phyloP scores from a whole-genome alignment of 1,284 basidiomycete genomes.

The Omphalotus olearius region DNA sequence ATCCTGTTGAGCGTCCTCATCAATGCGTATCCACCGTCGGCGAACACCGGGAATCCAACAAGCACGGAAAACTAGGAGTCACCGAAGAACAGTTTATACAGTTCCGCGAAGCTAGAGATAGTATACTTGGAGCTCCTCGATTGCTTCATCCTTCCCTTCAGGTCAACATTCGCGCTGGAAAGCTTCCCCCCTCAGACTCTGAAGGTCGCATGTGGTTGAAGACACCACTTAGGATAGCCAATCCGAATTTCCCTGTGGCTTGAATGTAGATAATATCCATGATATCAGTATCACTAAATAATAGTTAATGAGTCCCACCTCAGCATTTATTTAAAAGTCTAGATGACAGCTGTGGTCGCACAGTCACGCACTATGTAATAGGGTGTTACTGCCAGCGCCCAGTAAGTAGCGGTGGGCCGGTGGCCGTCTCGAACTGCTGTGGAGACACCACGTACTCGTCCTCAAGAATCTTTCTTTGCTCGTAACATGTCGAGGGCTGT shows the following conservation, averaged over 20 bases:
- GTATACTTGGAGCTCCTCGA: slow-evolving; percentile 29
- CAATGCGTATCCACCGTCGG: slow-evolving; percentile 31
- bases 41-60: slow-evolving; percentile 31
- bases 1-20: slow-evolving; percentile 25
- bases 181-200: slow-evolving; percentile 26
- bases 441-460: neutral
- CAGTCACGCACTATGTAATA: too few relatives aligned
- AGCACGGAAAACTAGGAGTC: slow-evolving; percentile 29
- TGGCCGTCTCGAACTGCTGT: too few relatives aligned
- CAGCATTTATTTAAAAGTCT: too few relatives aligned
- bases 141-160: slow-evolving; percentile 36
- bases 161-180: slow-evolving; percentile 36
- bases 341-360: too few relatives aligned
- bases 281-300: too few relatives aligned
- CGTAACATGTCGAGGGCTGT: slow-evolving; percentile 42
- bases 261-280: neutral
- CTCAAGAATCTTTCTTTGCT: slow-evolving; percentile 10
- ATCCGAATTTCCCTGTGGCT: neutral
- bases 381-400: too few relatives aligned
- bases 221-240: slow-evolving; percentile 5
- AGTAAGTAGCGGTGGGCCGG: too few relatives aligned
- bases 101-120: slow-evolving; percentile 31
- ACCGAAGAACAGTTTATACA: slow-evolving; percentile 29
- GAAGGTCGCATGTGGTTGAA: slow-evolving; percentile 6
- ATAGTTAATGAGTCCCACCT: too few relatives aligned